Conservation (phyloP, 805 yeast species). For the Debaryomyces maramus region DNA sequence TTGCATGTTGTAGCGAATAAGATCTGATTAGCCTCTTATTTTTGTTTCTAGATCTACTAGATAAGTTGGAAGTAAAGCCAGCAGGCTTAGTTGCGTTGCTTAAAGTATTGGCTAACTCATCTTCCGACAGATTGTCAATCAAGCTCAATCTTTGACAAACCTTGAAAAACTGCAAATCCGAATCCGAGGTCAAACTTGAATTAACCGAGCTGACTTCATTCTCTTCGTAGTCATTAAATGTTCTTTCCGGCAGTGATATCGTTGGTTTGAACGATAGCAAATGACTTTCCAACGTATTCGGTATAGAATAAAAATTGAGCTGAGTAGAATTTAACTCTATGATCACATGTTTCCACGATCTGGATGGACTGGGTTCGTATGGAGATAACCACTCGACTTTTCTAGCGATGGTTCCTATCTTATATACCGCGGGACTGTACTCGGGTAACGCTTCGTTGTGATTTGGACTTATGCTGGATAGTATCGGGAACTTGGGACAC, state of each 20-base stretch:
- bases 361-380: constrained; percentile 60
- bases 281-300: constrained; percentile 30
- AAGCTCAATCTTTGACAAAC: constrained; percentile 23
- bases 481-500: constrained; percentile 39
- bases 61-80: not conserved
- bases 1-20: constrained; percentile 81
- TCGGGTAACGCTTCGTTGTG: constrained; percentile 54
- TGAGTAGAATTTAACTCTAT: constrained; percentile 87
- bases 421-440: constrained; percentile 65
- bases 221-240: constrained; percentile 10
- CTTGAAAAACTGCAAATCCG: constrained; percentile 29
- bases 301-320: constrained; percentile 60
- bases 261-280: constrained; percentile 21
- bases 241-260: constrained; percentile 6
- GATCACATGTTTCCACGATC: constrained; percentile 70
- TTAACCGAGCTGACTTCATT: constrained; percentile 11
- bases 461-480: constrained; percentile 1
- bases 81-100: constrained; percentile 1
- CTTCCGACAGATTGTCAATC: constrained; percentile 4
- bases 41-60: constrained; percentile 3
- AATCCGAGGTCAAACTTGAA: constrained; percentile 22
- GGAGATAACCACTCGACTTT: constrained; percentile 81
- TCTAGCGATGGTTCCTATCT: constrained; percentile 55
- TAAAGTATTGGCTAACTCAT: constrained; percentile 2
- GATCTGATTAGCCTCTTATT: constrained; percentile 49